A percentile compares a stretch with the other conserved stretches of the same genome.
Evolutionary conservation across 345 rosid genomes (phyloP).

Genomic region (Gynandropsis gynandra): DNA sequence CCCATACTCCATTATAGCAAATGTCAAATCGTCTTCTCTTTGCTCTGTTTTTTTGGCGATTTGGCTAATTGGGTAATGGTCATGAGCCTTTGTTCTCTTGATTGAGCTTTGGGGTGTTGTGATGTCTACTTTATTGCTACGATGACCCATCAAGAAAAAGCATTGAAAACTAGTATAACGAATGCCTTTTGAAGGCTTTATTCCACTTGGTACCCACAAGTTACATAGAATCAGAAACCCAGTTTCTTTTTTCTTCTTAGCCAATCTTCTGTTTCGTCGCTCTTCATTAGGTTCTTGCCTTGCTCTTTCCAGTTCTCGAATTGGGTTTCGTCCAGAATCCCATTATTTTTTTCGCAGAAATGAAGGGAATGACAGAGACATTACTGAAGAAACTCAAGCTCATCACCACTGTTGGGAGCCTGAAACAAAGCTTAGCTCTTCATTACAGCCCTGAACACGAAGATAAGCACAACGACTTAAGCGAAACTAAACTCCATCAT

Average conservation of each 20-base stretch:
- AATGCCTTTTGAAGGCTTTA: constrained; percentile 23
- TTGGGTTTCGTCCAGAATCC: background rate
- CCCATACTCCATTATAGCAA: background rate
- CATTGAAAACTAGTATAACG: no score
- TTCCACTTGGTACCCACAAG: constrained; percentile 25
- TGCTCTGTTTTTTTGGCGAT: no score
- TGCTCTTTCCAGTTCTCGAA: no score
- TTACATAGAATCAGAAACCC: no score
- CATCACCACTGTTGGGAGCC: constrained; percentile 31
- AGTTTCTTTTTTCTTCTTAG: constrained; percentile 14
- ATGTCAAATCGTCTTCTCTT: no score
- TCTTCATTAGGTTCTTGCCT: no score
- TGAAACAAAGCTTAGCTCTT: constrained; percentile 41
- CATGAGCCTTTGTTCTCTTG: no score
- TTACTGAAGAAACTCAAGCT: constrained; percentile 53
- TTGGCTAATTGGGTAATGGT: constrained; percentile 18
- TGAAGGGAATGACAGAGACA: constrained; percentile 65
- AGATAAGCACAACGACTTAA: no score
- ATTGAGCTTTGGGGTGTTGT: no score
- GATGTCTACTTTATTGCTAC: no score
- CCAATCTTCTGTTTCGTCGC: constrained; percentile 20
- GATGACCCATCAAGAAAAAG: constrained; percentile 26
- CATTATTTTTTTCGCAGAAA: no score
- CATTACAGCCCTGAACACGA: constrained; percentile 28
- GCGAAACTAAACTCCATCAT: constrained; percentile 25